These are phyloP conservation scores for Xylaria venustula DNA, from an alignment of 495 filamentous ascomycete genomes.

Conservation along the genomic window DNA sequence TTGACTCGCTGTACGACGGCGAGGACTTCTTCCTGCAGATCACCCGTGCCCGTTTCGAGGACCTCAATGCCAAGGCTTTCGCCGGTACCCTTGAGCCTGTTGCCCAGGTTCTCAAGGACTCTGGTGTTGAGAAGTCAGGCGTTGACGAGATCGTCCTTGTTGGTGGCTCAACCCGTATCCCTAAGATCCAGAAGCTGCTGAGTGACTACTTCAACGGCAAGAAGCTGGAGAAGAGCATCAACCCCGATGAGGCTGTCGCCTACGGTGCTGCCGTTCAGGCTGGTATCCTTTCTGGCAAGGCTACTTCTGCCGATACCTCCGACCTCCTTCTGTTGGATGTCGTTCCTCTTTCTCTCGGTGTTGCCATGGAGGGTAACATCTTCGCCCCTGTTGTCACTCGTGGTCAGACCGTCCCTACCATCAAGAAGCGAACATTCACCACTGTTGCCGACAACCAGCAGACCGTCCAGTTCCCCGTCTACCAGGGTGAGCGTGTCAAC, in stretches of 20 bases:
- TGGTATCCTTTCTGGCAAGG: slow-evolving; percentile 96
- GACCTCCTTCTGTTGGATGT: slow-evolving; percentile 97
- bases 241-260: slow-evolving; percentile 98
- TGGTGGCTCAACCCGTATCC: slow-evolving; percentile 98
- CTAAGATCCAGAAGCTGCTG: slow-evolving; percentile 96
- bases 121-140: slow-evolving; percentile 87
- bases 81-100: slow-evolving; percentile 95
- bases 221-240: slow-evolving; percentile 99
- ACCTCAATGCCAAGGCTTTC: slow-evolving; percentile 97
- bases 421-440: slow-evolving; percentile 97
- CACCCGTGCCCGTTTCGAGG: slow-evolving; percentile 99
- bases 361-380: slow-evolving; percentile 99
- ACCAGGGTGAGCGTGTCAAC: slow-evolving; percentile 98
- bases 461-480: slow-evolving; percentile 97
- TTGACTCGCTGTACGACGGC: slow-evolving; percentile 97
- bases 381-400: slow-evolving; percentile 94
- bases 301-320: slow-evolving; percentile 89
- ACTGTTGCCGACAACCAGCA: slow-evolving; percentile 96
- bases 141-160: slow-evolving; percentile 98
- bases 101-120: slow-evolving; percentile 96
- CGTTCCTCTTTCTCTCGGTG: slow-evolving; percentile 95
- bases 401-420: slow-evolving; percentile 85
- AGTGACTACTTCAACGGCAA: slow-evolving; percentile 99
- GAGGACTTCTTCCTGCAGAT: slow-evolving; percentile 98
- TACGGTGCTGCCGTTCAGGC: slow-evolving; percentile 99